A percentile compares a stretch with the other conserved stretches of the same genome.
These are phyloP conservation scores for Carex scoparia DNA, from an alignment of 176 grass and related monocot species.

Conservation along the genomic window DNA sequence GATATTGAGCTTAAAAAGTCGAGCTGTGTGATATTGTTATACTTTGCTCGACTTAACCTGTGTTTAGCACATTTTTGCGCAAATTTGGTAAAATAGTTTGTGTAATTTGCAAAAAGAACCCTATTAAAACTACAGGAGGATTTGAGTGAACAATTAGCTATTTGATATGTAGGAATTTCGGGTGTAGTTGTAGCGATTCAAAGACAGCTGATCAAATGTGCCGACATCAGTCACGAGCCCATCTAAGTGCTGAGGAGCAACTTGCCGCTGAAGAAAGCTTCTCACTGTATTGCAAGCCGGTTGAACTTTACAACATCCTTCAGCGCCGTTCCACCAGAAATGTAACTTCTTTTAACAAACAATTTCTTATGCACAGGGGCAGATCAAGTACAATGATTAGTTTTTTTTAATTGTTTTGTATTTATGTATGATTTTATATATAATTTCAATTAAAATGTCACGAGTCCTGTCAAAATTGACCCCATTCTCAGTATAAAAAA, in stretches of 20 bases:
- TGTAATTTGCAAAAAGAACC: background rate
- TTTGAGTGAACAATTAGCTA: background rate
- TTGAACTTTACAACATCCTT: conserved; percentile 64
- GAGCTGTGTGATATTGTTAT: background rate
- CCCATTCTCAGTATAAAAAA: no score
- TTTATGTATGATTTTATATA: no score
- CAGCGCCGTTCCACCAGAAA: conserved; percentile 41
- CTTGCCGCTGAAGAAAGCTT: conserved; percentile 64
- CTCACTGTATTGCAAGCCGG: conserved; percentile 47
- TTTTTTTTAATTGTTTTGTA: no score
- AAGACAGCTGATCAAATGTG: conserved; percentile 53
- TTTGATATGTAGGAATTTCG: conserved; percentile 36
- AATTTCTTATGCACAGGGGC: background rate
- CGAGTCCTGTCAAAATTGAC: no score
- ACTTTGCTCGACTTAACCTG: background rate
- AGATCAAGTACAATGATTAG: no score
- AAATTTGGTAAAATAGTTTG: background rate
- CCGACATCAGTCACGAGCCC: conserved; percentile 43
- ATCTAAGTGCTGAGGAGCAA: conserved; percentile 58
- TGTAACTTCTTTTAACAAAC: conserved; percentile 28
- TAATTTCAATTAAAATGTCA: no score
- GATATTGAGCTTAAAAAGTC: background rate
- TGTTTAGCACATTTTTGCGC: background rate
- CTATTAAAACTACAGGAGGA: background rate
- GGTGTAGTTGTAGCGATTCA: conserved; percentile 38